phyloP scores from a whole-genome alignment of 208 protist genomes.

The Acanthamoeba royreba region DNA sequence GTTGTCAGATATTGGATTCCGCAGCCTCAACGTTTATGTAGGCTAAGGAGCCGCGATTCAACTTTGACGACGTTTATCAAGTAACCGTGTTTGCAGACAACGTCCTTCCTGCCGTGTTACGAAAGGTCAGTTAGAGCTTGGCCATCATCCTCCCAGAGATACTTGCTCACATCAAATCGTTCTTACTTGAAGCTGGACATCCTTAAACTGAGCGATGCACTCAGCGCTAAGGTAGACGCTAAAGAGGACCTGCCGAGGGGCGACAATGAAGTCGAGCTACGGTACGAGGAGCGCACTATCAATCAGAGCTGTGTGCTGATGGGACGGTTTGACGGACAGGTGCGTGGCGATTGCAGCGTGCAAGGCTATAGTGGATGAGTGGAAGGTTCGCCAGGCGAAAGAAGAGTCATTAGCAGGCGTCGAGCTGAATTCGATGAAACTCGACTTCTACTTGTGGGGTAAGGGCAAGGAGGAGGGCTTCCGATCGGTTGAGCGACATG shows the following conservation, averaged over 20 bases:
- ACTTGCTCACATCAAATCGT: no score
- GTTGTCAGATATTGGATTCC: no score
- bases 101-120: conserved; percentile 60
- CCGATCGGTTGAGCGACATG: conserved; percentile 54
- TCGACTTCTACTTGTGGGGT: conserved; percentile 62
- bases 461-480: conserved; percentile 55
- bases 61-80: conserved; percentile 48
- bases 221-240: background rate
- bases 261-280: conserved; percentile 47
- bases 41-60: conserved; percentile 43
- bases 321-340: no score
- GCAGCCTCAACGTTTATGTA: no score
- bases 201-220: background rate
- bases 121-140: conserved; percentile 24
- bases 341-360: conserved; percentile 45
- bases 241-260: background rate
- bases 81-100: conserved; percentile 60
- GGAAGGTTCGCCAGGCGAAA: background rate
- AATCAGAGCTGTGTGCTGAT: no score
- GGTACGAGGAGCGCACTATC: no score
- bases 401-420: background rate
- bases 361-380: background rate
- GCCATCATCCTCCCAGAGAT: no score
- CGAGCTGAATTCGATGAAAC: background rate
- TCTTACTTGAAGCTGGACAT: conserved; percentile 51